Evolutionary conservation across 2,329 filamentous ascomycete genomes (phyloP), one percentile per base, ranked within the genome.

Genomic region (Macroventuria anomochaeta): DNA sequence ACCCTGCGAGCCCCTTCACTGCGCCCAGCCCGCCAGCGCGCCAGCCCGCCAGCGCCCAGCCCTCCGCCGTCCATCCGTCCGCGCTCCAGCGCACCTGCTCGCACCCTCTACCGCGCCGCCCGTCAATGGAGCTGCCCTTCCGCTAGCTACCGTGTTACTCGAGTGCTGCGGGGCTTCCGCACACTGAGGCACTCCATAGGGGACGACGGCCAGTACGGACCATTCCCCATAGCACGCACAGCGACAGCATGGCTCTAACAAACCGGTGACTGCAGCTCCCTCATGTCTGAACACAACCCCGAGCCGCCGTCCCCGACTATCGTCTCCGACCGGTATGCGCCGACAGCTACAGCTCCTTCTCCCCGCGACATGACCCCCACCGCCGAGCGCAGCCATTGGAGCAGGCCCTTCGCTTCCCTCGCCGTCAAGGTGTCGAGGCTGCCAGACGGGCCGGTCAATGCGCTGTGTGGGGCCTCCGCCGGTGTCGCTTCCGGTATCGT

Each of bases 401-500:
- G 63, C 59, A 57, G 58, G 48, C 62, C 67, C 34, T 56, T 65
- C 33, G 67, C 72, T 37, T 64, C 62, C 33, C 67, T 80, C 36
- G 77, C 76, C 17, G 62, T 76, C 65, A 73, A 64, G 61, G 72
- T 70, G 25, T 72, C 77, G 52, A 76, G 73, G 31, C 72, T 87
- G 43, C 83, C 85, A 25, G 79, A 81, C 53, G 75, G 78, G 43
- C 82, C 80, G 54, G 79, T 97, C 74, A 91, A 96, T 74, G 91
- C 91, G 58, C 81, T 97, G 51, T 88, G 91, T 36, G 95, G 95
- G 50, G 93, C 93, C 41, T 82, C 91, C 53, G 93, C 93, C 43
- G 95, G 95, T 42, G 91, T 97, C 68, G 92, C 91, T 18, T 96
- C 93, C 7, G 95, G 95, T 43, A 85, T 99, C 50, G 90, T 97